Percentiles rank a stretch among this genome's conserved stretches.
These are phyloP conservation scores for Zymoseptoria brevis DNA, from an alignment of 2,329 filamentous ascomycete species.

Conservation along the genomic window DNA sequence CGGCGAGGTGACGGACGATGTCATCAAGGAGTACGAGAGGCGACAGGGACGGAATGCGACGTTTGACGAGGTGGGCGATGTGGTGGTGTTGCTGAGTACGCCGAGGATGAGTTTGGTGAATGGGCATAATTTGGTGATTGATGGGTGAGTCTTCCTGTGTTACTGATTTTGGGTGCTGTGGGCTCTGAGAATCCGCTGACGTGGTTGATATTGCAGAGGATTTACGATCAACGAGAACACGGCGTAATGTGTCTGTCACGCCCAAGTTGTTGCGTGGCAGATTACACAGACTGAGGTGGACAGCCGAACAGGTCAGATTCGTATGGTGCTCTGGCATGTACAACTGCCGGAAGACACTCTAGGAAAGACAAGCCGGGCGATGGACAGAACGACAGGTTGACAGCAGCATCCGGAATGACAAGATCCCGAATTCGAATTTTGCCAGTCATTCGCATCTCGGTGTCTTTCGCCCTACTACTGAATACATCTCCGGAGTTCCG, in stretches of 20 bases:
- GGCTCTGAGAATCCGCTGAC: neutral
- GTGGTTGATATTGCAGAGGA: conserved; percentile 4
- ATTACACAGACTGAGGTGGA: no score
- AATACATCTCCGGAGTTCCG: no score
- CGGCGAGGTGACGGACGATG: conserved; percentile 6
- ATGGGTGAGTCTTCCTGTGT: conserved; percentile 7
- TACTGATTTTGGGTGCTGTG: no score
- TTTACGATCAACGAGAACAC: conserved; percentile 21
- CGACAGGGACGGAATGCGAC: conserved; percentile 18
- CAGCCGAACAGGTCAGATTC: no score
- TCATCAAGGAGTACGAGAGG: conserved; percentile 15
- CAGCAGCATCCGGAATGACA: neutral
- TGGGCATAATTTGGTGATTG: conserved; percentile 20
- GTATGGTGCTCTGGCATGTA: no score
- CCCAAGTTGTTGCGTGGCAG: no score
- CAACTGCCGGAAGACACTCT: neutral
- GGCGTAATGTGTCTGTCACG: neutral
- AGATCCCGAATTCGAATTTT: neutral
- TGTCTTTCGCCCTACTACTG: no score
- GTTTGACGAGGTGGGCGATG: conserved; percentile 22
- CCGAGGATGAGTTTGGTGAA: conserved; percentile 21
- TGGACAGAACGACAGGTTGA: neutral
- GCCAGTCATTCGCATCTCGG: no score
- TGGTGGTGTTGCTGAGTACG: conserved; percentile 21
- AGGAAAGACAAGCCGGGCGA: neutral